Base-by-base conservation (phyloP, 495 filamentous ascomycete species). In the Trichocladium uniseriatum region DNA sequence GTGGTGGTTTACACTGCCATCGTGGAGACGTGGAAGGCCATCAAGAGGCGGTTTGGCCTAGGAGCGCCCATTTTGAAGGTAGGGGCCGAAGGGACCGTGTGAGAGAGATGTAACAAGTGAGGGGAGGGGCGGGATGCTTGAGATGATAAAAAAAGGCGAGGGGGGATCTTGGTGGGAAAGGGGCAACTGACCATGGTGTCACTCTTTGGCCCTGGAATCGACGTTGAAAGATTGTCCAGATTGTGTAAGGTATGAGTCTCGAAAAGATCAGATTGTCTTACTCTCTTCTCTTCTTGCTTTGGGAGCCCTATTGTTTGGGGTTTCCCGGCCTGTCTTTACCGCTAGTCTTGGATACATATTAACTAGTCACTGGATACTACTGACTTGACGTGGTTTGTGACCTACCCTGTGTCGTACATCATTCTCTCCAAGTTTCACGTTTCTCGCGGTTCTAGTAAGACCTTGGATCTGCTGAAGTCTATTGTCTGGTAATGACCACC, bases 11-110 rank as follows among this genome's bases (percentile, higher is more conserved):
- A 82, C 53, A 65, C 84, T 15, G 54, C 64, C 0, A 75, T 80
- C 44, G 69, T 84, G 18, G 83, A 87, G 65, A 59, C 65, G 27
- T 87, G 82, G 81, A 86, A 86, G 66, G 75, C 70, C 35, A 51
- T 65, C 6, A 88, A 88, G 68, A 69, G 83, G 14, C 19, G 54
- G 31, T 54, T 55, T 35, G 51, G 51, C 14, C 8, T 59, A 42
- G 56, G 56, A 4, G 20, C 34, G 18, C 11, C 45, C 0, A 9
- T 38, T 5, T 18, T 48, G 40, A 51, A 45, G 15, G 27, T 8
- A 19, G 18, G 22, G 5, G 45, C 14, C 18, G 41, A 10, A 6
- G 35, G 7, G 2, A 43, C 32, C 11, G 51, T 35, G 14, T 53
- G 29, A 43, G 44, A n/a, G 9, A 21, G 3, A 11, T 32, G 31